Evolutionary conservation across 2,329 filamentous ascomycete species (phyloP), one percentile per base, ranked within the genome.

Genomic region (Cladosporium sp.): DNA sequence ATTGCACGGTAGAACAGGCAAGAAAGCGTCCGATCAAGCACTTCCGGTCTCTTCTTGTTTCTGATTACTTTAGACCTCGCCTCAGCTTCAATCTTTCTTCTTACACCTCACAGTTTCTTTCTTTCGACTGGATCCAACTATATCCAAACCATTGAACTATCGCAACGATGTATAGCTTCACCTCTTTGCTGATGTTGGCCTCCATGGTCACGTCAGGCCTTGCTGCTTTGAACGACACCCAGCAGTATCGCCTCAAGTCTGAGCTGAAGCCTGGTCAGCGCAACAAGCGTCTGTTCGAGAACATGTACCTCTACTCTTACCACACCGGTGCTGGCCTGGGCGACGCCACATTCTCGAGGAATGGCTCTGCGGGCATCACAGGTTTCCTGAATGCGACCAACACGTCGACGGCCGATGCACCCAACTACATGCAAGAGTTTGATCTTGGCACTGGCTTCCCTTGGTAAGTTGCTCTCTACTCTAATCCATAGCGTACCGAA

Each of bases 371-470:
- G 17, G 57, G 53, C 37, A 52, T 50, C 37, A 56, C 51, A 12
- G 64, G 55, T 22, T 66, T 58, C 55, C 58, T 65, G 32, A 61
- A 57, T 43, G 48, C 37, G 22, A 64, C 59, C 29, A 62, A 61
- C 53, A 53, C 54, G 36, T 47, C 44, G 1, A 61, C 60, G 9
- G 51, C 44, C 9, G 42, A 40, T 12, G 54, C 54, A 34, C 56
- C 56, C 18, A 47, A 55, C 18, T 56, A 58, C 51, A 54, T 60
- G 43, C 63, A 62, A 20, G 56, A 63, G 34, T 66, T 68, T 55
- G 62, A 67, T 47, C 52, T 66, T 12, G 62, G 64, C 32, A 60
- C 48, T 15, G 44, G 49, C 2, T 66, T 61, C 20, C 59, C 65
- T 7, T 68, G 57, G 56, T 54, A 49, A 18, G 51, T 36, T 15